Evolutionary conservation across 163 green algal species (phyloP), one percentile per base, ranked within the genome.

Genomic region (Scenedesmus sp.): DNA sequence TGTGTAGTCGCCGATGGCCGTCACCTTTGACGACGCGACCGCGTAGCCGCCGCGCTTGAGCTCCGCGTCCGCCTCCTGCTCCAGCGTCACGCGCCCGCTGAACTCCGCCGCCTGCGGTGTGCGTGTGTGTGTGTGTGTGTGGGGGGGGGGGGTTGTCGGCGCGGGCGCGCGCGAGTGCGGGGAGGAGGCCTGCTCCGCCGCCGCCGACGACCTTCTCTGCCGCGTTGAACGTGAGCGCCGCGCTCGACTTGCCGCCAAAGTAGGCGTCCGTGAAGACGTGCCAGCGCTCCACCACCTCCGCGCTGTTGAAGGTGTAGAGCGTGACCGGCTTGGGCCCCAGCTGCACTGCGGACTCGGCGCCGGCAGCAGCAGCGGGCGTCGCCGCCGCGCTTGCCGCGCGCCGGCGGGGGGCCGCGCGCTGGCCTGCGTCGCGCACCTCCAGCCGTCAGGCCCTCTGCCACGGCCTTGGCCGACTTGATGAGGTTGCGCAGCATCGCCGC

Each of bases 261-360:
- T 64, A 76, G 22, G 75, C 36, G 36, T 83, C 75, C 20, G 63
- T 77, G 51, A 71, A 83, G 20, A 77, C 75, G 47, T 83, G 75
- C 75, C 75, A 83, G 18, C 28, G 14, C 20, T 83, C 75, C n/a
- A 83, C 64, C 13, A 54, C 64, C 22, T 63, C 20, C 42, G 42
- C 39, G 1, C 26, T 44, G 29, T 63, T 63, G 65, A 83, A 83
- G 17, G n/a, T 63, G 44, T 60, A 83, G 44, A 83, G 34, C 1
- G 66, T 48, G 7, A 73, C 14, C 20, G 73, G 73, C 47, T 70
- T 60, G 2, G 73, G 73, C 4, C 20, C 60, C 47, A 80, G 47
- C 26, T 26, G 56, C 14, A 57, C 70, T 78, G 70, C 70, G 10
- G 6, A 10, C 39, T 15, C 39, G 39, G 39, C 39, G 39, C 7